Evolutionary conservation across 1,284 basidiomycete species (phyloP).

Genomic region (Cutaneotrichosporon cyanovorans): DNA sequence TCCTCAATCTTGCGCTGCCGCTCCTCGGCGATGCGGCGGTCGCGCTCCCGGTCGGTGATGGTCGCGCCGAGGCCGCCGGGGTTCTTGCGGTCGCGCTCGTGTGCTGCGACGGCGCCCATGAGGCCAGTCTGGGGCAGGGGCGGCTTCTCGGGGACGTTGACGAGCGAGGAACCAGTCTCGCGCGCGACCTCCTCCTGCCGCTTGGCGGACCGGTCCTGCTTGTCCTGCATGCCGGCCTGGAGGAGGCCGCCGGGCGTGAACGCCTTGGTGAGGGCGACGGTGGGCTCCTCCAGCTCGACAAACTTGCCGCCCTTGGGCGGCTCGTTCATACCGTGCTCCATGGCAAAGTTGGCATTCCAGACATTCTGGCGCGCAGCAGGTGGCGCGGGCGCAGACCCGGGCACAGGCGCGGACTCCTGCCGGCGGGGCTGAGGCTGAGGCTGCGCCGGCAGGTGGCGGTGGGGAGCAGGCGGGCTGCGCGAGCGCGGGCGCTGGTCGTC

Average conservation of each 20-base stretch:
- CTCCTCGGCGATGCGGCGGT: slow-evolving; percentile 81
- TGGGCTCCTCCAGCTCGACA: slow-evolving; percentile 67
- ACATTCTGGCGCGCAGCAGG: slow-evolving; percentile 54
- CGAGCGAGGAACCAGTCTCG: slow-evolving; percentile 77
- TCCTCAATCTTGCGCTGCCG: slow-evolving; percentile 86
- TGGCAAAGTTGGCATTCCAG: slow-evolving; percentile 78
- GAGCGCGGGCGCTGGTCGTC: slow-evolving; percentile 8
- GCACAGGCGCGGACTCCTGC: slow-evolving; percentile 3
- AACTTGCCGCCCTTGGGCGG: slow-evolving; percentile 50
- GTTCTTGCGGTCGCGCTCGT: slow-evolving; percentile 86
- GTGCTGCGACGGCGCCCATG: slow-evolving; percentile 88
- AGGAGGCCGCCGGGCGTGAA: slow-evolving; percentile 91
- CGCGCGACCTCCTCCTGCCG: slow-evolving; percentile 86
- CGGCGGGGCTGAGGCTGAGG: background rate
- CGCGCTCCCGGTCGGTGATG: slow-evolving; percentile 87
- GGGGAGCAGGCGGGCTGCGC: slow-evolving; percentile 12
- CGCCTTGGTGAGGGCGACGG: slow-evolving; percentile 75
- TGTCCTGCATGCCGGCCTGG: slow-evolving; percentile 89
- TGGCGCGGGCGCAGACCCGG: slow-evolving; percentile 44
- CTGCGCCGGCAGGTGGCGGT: slow-evolving; percentile 17
- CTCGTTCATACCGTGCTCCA: slow-evolving; percentile 51
- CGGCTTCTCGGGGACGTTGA: slow-evolving; percentile 89
- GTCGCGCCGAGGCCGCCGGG: slow-evolving; percentile 91
- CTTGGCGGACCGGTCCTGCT: slow-evolving; percentile 89
- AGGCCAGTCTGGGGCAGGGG: slow-evolving; percentile 92